A percentile compares a stretch with the other conserved stretches of the same genome.
Conservation (phyloP, 371 early-diverging fungal genomes). For the Apophysomyces variabilis region DNA sequence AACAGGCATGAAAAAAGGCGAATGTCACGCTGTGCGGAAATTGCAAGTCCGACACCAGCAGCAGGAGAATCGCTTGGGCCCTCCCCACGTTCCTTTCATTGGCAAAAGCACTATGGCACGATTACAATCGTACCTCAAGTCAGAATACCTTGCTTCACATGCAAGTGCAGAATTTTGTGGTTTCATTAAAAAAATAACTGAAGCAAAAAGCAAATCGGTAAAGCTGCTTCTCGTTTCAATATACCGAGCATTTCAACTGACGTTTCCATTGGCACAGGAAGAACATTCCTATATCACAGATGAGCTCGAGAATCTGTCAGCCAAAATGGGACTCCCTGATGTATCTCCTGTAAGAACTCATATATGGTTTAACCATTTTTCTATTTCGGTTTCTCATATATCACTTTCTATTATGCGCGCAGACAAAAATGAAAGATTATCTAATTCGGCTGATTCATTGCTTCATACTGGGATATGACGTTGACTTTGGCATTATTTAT, state of each 20-base stretch:
- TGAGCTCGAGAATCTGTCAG: slow-evolving; percentile 29
- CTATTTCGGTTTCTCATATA: neutral
- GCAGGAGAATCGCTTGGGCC: too few relatives aligned
- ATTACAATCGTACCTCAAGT: slow-evolving; percentile 20
- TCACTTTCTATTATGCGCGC: neutral
- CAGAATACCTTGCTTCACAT: slow-evolving; percentile 50
- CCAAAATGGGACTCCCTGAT: slow-evolving; percentile 42
- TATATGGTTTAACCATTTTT: neutral
- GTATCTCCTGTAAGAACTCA: slow-evolving; percentile 38
- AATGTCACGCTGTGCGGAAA: too few relatives aligned
- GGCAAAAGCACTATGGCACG: neutral
- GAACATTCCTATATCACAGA: slow-evolving; percentile 34
- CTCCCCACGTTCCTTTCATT: too few relatives aligned
- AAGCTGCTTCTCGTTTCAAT: neutral
- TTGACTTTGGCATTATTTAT: slow-evolving; percentile 56
- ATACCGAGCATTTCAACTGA: neutral
- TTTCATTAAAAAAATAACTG: slow-evolving; percentile 37
- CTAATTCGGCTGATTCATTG: slow-evolving; percentile 53
- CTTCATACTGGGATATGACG: slow-evolving; percentile 56
- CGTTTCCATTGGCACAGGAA: slow-evolving; percentile 28
- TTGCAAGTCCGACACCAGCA: too few relatives aligned
- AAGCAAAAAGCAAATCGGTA: slow-evolving; percentile 49
- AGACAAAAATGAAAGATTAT: slow-evolving; percentile 52
- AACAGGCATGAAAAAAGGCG: too few relatives aligned
- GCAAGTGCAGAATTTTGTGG: slow-evolving; percentile 33